Evolutionary conservation across 2,329 filamentous ascomycete species (phyloP), one percentile per base, ranked within the genome.

Genomic region (Aspergillus sp.): DNA sequence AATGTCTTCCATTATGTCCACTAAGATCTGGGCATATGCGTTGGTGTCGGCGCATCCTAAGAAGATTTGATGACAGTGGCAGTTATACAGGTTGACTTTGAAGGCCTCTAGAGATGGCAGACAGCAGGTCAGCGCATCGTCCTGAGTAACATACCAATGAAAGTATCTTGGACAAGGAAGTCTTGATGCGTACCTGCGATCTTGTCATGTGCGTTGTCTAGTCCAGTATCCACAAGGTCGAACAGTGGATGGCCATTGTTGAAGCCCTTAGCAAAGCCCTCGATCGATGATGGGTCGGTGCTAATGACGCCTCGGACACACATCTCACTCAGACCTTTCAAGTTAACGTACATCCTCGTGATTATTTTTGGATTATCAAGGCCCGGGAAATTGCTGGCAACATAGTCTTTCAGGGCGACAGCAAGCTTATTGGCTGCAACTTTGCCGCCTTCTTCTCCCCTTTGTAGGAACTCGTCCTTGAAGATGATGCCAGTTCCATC

Each of bases 31-130:
- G 23, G 81, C 80, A 70, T 86, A 87, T 21, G 82, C 79, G 58
- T 81, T 81, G 71, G 85, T 83, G 60, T 84, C 82, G 13, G 83
- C 83, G 70, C 84, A 86, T 8, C 85, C 86, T 38, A 88, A 77
- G 52, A 87, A 76, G 55, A 88, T 81, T 58, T 86, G 84, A 56
- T 83, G 84, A 68, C 86, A 88, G 65, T 86, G 84, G 63, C 80
- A 82, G 66, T 87, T 82, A 71, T 82, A 78, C 54, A 86, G 74
- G 70, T 83, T 80, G 51, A 84, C 71, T 65, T 83, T 82, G 72
- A 88, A 82, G 25, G 76, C 76, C 64, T 84, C 84, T 85, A 63
- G 23, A 56, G 41, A 38, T 55, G 30, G 48, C 23, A n/a, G 21
- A 57, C 49, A 58, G 52, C 49, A 21, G 7, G 64, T 75, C 65